Percentiles rank a stretch among this genome's conserved stretches.
These are phyloP conservation scores for Pyrenochaeta sp. DNA, from an alignment of 2,329 filamentous ascomycete genomes.

Conservation along the genomic window DNA sequence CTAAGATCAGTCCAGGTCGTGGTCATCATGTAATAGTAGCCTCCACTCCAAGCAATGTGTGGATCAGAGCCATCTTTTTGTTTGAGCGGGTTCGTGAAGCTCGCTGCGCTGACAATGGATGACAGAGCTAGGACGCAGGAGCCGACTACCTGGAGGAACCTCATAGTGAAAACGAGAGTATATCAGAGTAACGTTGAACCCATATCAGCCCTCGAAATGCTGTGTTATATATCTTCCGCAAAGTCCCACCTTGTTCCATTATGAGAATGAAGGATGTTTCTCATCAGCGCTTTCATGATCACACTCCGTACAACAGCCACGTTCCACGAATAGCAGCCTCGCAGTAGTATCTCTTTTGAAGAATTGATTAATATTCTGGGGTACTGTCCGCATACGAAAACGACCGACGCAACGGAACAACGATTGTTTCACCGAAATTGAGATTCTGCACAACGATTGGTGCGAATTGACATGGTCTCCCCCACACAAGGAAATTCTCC, in stretches of 20 bases:
- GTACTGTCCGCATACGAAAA: slow-evolving; percentile 1
- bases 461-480: slow-evolving; percentile 6
- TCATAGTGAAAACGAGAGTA: slow-evolving; percentile 12
- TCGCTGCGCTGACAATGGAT: slow-evolving; percentile 37
- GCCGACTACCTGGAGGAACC: slow-evolving; percentile 19
- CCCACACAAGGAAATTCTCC: slow-evolving; percentile 8
- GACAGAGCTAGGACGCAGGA: slow-evolving; percentile 23
- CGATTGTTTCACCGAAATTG: slow-evolving; percentile 1
- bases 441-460: slow-evolving; percentile 13
- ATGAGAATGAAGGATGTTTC: neutral
- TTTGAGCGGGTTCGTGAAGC: slow-evolving; percentile 63
- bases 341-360: neutral
- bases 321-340: slow-evolving; percentile 1
- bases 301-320: neutral
- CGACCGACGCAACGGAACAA: neutral
- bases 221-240: no score
- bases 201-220: no score
- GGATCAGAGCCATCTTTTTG: slow-evolving; percentile 61
- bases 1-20: slow-evolving; percentile 65
- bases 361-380: neutral
- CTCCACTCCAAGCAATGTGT: slow-evolving; percentile 60
- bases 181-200: neutral
- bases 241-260: no score
- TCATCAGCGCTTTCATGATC: neutral
- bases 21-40: slow-evolving; percentile 65